Percentiles rank a stretch among this genome's conserved stretches.
Conservation (phyloP, 306 rosid genomes). For the Macrotyloma uniflorum region DNA sequence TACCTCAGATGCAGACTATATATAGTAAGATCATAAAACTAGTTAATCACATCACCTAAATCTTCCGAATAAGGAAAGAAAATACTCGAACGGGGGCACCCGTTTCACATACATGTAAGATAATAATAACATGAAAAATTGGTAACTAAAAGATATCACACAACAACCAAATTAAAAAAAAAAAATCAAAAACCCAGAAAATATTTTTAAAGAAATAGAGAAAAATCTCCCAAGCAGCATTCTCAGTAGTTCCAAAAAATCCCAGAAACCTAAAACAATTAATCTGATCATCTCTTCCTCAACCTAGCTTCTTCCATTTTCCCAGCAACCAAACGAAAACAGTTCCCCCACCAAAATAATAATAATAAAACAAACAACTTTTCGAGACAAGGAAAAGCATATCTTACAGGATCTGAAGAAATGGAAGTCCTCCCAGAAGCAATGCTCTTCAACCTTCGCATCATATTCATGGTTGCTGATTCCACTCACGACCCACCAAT, state of each 20-base stretch:
- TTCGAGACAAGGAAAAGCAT: neutral
- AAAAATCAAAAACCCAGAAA: too few relatives aligned
- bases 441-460: conserved; percentile 98
- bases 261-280: neutral
- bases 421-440: conserved; percentile 92
- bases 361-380: conserved; percentile 2
- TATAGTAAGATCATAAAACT: neutral
- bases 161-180: too few relatives aligned
- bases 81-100: neutral
- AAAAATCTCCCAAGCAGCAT: neutral
- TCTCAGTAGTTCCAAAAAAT: neutral
- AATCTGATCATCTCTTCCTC: neutral
- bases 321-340: neutral
- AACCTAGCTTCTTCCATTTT: neutral
- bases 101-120: neutral
- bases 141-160: neutral
- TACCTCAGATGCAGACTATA: neutral
- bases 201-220: neutral
- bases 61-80: neutral
- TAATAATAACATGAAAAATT: too few relatives aligned
- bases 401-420: conserved; percentile 92
- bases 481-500: conserved; percentile 31
- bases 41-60: neutral
- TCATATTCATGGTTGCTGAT: conserved; percentile 55
- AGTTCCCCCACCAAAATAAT: neutral